Percentiles rank a stretch among this genome's conserved stretches.
Evolutionary conservation across 108 stramenopile genomes (phyloP).

Genomic region (Nitzschia sp.): DNA sequence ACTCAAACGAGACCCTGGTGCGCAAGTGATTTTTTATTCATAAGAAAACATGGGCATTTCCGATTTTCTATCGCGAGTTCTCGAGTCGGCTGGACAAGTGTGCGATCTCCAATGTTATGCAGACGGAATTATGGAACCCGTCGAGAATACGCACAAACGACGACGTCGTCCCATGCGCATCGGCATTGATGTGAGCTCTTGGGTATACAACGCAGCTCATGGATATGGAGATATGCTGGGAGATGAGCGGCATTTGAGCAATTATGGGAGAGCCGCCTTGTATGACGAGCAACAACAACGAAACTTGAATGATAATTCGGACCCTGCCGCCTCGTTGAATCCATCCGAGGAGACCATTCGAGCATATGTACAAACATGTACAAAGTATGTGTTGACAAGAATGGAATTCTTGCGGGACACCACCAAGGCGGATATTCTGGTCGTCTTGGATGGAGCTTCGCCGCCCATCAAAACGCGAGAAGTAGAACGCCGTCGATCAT

Average conservation of each 20-base stretch:
- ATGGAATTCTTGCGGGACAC: constrained; percentile 48
- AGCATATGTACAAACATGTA: constrained; percentile 42
- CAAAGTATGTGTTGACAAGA: constrained; percentile 43
- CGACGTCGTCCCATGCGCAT: constrained; percentile 47
- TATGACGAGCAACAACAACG: constrained; percentile 11
- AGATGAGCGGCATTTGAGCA: constrained; percentile 77
- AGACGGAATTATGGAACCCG: constrained; percentile 3
- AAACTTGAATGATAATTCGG: background rate
- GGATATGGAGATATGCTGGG: constrained; percentile 56
- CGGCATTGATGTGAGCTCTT: constrained; percentile 69
- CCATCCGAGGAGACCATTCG: constrained; percentile 17
- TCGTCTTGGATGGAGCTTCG: constrained; percentile 77
- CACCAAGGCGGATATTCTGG: constrained; percentile 55
- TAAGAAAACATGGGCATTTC: constrained; percentile 75
- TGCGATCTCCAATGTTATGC: constrained; percentile 26
- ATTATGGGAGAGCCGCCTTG: constrained; percentile 67
- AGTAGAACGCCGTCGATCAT: constrained; percentile 16
- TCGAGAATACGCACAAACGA: constrained; percentile 1
- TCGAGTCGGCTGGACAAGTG: constrained; percentile 51
- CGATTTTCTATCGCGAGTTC: constrained; percentile 53
- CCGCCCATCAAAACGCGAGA: constrained; percentile 67
- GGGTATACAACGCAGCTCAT: constrained; percentile 67
- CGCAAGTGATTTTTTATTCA: too few species aligned
- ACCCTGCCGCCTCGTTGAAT: background rate
- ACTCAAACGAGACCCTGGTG: too few species aligned